A percentile compares a stretch with the other conserved stretches of the same genome.
Conservation (phyloP, 345 rosid species). For the Salix viminalis region DNA sequence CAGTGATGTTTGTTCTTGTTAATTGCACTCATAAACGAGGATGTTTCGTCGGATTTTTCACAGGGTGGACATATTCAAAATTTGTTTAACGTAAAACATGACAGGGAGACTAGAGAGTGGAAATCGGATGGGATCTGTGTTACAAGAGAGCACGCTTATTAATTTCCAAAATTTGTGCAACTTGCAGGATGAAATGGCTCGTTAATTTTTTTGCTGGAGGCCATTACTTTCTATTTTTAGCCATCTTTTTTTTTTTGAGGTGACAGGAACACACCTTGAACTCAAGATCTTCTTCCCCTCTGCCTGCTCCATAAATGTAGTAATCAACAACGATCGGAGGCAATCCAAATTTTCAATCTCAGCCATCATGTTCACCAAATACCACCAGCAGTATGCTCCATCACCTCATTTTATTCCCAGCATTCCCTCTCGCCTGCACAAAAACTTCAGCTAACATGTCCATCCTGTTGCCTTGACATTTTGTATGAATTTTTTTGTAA, state of each 20-base stretch:
- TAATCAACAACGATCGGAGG: not conserved
- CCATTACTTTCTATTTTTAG: not conserved
- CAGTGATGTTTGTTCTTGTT: not conserved
- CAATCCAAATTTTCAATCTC: not conserved
- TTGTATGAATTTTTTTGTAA: not conserved
- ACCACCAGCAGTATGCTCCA: too few relatives aligned
- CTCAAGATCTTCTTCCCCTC: not conserved
- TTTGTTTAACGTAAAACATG: constrained; percentile 32
- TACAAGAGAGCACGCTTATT: not conserved
- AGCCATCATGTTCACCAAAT: not conserved
- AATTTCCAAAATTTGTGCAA: not conserved
- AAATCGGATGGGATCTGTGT: not conserved
- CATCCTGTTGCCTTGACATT: not conserved
- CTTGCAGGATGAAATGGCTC: not conserved
- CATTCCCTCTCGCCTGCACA: too few relatives aligned
- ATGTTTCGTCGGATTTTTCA: constrained; percentile 9
- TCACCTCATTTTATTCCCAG: too few relatives aligned
- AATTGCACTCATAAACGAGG: not conserved
- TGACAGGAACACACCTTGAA: not conserved
- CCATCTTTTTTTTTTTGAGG: not conserved
- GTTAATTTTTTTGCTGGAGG: not conserved
- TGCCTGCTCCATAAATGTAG: not conserved
- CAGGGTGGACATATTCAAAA: constrained; percentile 33
- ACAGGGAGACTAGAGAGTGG: not conserved
- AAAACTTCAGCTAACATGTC: not conserved